phyloP scores from a whole-genome alignment of 441 rosid species.

The Pelargonium australe region DNA sequence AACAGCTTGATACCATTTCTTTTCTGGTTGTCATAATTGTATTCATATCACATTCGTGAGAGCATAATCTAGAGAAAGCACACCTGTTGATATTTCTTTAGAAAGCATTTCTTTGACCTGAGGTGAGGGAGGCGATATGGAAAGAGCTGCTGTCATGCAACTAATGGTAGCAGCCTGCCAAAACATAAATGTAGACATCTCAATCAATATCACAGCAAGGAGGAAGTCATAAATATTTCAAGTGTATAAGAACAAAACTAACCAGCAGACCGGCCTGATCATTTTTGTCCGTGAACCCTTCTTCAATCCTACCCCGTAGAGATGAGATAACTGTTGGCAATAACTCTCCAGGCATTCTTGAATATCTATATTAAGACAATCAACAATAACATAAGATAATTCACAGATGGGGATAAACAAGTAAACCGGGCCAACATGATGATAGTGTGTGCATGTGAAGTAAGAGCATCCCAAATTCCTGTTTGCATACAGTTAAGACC shows the following conservation, averaged over 20 bases:
- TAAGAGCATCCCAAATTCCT: background rate
- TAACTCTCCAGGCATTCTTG: slow-evolving; percentile 81
- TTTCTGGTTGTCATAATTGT: background rate
- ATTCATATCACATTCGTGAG: background rate
- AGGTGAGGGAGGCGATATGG: slow-evolving; percentile 56
- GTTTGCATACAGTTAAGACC: background rate
- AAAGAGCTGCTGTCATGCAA: slow-evolving; percentile 75
- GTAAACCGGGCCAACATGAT: slow-evolving; percentile 10
- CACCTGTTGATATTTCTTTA: slow-evolving; percentile 61
- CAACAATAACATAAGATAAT: slow-evolving; percentile 19
- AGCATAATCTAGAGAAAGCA: slow-evolving; percentile 18
- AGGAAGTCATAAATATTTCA: slow-evolving; percentile 10
- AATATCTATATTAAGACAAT: slow-evolving; percentile 45
- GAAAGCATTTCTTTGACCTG: slow-evolving; percentile 56
- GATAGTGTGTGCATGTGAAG: background rate
- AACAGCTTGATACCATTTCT: background rate
- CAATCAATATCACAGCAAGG: slow-evolving; percentile 11
- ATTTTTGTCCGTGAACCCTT: slow-evolving; percentile 52
- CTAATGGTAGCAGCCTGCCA: slow-evolving; percentile 61
- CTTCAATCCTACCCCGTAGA: slow-evolving; percentile 45
- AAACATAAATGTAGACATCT: slow-evolving; percentile 17
- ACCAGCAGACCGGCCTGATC: slow-evolving; percentile 79
- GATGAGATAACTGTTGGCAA: slow-evolving; percentile 58
- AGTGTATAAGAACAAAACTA: slow-evolving; percentile 22
- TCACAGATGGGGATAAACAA: slow-evolving; percentile 9